A percentile compares a stretch with the other conserved stretches of the same genome.
Conservation (phyloP, 202 grass and related monocot species). For the Dendrocalamus latiflorus region DNA sequence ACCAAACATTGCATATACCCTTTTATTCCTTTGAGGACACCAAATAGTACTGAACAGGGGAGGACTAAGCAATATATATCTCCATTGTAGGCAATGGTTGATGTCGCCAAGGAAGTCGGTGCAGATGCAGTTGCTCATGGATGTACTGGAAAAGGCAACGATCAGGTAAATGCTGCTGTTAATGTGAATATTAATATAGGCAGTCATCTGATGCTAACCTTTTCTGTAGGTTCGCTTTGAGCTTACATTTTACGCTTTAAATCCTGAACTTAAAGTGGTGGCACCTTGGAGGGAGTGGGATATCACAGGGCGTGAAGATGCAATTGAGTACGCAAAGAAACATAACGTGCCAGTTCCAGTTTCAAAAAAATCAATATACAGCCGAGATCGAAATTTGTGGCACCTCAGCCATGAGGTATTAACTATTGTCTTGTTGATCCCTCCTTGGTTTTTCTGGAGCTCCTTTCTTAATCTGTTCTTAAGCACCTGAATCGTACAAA, state of each 20-base stretch:
- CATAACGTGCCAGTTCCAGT: constrained; percentile 82
- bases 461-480: no score
- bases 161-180: constrained; percentile 60
- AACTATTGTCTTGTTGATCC: no score
- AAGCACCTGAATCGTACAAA: no score
- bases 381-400: constrained; percentile 93
- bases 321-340: constrained; percentile 94
- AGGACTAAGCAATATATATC: no score
- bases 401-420: constrained; percentile 98
- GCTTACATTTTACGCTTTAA: constrained; percentile 87
- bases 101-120: constrained; percentile 94
- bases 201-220: constrained; percentile 13
- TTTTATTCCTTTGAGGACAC: no score
- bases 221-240: constrained; percentile 85
- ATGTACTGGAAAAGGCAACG: constrained; percentile 98
- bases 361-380: constrained; percentile 98
- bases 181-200: not conserved
- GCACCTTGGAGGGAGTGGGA: constrained; percentile 99
- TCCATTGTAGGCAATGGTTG: constrained; percentile 99
- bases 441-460: no score
- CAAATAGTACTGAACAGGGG: no score
- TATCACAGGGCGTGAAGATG: constrained; percentile 94
- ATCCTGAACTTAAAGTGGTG: constrained; percentile 91
- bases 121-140: constrained; percentile 96
- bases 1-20: no score